These are phyloP conservation scores for Trifolium repens DNA, from an alignment of 306 rosid genomes.

Conservation along the genomic window DNA sequence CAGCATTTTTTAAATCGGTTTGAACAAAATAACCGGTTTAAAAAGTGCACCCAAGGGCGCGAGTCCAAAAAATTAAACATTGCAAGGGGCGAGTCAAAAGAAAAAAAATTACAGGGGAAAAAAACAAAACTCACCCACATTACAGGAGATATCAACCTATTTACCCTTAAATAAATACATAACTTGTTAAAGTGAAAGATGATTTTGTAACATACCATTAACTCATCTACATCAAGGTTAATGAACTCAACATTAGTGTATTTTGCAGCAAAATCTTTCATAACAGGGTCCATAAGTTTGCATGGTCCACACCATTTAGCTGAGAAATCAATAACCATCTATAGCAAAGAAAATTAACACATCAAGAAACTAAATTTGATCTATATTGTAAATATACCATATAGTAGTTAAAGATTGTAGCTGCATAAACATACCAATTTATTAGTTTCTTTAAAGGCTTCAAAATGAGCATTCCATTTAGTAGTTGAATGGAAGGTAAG, in stretches of 20 bases:
- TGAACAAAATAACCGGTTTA: too few species aligned
- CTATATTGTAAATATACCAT: neutral
- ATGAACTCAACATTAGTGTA: constrained; percentile 69
- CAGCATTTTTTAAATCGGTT: too few species aligned
- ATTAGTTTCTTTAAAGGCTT: constrained; percentile 48
- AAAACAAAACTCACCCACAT: too few species aligned
- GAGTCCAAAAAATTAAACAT: too few species aligned
- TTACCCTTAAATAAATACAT: too few species aligned
- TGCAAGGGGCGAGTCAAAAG: too few species aligned
- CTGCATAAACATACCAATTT: constrained; percentile 64
- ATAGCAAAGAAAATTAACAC: constrained; percentile 12
- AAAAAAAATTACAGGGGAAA: too few species aligned
- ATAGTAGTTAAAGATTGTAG: neutral
- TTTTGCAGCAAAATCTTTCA: constrained; percentile 59
- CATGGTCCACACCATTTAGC: constrained; percentile 92
- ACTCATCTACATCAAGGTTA: constrained; percentile 75
- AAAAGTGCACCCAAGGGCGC: too few species aligned
- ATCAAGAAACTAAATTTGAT: neutral
- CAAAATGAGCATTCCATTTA: constrained; percentile 50
- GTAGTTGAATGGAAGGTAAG: constrained; percentile 44
- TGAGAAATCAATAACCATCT: constrained; percentile 84
- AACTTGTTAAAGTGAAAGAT: neutral
- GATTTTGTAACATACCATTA: constrained; percentile 52
- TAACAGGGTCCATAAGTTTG: constrained; percentile 63
- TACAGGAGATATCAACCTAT: too few species aligned